phyloP scores from a whole-genome alignment of 1,284 basidiomycete genomes.

The Xerocomus cyaneibrunnescens region DNA sequence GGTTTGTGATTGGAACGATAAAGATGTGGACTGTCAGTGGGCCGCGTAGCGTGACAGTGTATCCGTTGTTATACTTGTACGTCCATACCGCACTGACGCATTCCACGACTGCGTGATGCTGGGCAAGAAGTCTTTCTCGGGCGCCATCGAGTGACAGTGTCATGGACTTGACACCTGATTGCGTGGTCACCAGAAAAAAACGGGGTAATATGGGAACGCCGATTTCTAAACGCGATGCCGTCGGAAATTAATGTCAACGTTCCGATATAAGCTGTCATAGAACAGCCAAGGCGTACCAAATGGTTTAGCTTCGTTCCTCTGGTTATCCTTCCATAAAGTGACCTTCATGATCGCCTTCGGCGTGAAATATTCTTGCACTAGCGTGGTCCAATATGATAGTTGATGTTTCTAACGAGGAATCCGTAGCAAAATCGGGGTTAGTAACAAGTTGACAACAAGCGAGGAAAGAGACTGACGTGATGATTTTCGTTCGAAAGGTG shows the following conservation, averaged over 20 bases:
- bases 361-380: constrained; percentile 66
- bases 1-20: constrained; percentile 35
- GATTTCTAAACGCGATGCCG: constrained; percentile 52
- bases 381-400: constrained; percentile 59
- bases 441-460: not conserved
- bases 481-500: constrained; percentile 52
- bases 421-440: constrained; percentile 6
- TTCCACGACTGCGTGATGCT: constrained; percentile 59
- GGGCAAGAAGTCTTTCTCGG: constrained; percentile 53
- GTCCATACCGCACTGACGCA: constrained; percentile 72
- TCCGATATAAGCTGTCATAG: constrained; percentile 1
- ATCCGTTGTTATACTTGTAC: constrained; percentile 72
- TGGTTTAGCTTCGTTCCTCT: constrained; percentile 69
- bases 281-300: constrained; percentile 54
- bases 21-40: constrained; percentile 63
- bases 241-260: constrained; percentile 15
- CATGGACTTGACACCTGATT: constrained; percentile 80
- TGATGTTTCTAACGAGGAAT: constrained; percentile 50
- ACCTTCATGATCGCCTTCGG: constrained; percentile 66
- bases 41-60: constrained; percentile 68
- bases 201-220: constrained; percentile 73
- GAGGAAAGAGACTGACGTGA: constrained; percentile 39
- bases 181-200: constrained; percentile 76
- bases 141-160: constrained; percentile 68
- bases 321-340: constrained; percentile 79